phyloP scores from a whole-genome alignment of 345 rosid species.

The Dipteronia dyeriana region DNA sequence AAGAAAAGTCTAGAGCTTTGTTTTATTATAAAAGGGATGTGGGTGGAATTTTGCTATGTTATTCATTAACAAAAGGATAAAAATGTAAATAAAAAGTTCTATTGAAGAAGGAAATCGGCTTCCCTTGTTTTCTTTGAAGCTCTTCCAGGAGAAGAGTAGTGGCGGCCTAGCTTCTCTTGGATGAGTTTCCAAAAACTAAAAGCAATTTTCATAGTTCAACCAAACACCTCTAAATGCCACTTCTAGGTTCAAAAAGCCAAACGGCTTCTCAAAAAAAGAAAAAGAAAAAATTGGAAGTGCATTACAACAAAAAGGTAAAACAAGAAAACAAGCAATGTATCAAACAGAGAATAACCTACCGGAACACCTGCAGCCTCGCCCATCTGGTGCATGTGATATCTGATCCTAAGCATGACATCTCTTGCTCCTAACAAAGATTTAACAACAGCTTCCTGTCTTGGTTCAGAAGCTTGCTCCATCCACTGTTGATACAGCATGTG shows the following conservation, averaged over 20 bases:
- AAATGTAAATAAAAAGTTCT: not conserved
- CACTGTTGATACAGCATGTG: conserved; percentile 55
- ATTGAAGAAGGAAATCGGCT: not conserved
- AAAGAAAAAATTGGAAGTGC: not conserved
- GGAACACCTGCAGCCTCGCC: conserved; percentile 90
- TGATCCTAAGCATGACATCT: conserved; percentile 73
- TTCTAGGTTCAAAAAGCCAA: not conserved
- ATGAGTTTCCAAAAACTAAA: not conserved
- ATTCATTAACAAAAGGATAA: not conserved
- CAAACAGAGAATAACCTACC: conserved; percentile 38
- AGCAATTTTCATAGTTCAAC: not conserved
- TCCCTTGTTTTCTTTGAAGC: not conserved
- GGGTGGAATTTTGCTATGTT: not conserved
- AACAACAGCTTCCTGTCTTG: conserved; percentile 57
- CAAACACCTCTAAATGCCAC: not conserved
- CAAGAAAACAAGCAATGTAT: not conserved
- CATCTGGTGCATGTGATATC: conserved; percentile 74
- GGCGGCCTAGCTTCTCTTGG: not conserved
- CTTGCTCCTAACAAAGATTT: conserved; percentile 67
- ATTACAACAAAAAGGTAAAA: not conserved
- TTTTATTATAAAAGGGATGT: not conserved
- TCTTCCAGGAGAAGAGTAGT: not conserved
- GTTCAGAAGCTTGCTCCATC: conserved; percentile 62
- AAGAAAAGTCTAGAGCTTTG: not conserved
- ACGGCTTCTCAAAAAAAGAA: not conserved